phyloP scores from a whole-genome alignment of 306 rosid genomes.

The Mimosa bimucronata region DNA sequence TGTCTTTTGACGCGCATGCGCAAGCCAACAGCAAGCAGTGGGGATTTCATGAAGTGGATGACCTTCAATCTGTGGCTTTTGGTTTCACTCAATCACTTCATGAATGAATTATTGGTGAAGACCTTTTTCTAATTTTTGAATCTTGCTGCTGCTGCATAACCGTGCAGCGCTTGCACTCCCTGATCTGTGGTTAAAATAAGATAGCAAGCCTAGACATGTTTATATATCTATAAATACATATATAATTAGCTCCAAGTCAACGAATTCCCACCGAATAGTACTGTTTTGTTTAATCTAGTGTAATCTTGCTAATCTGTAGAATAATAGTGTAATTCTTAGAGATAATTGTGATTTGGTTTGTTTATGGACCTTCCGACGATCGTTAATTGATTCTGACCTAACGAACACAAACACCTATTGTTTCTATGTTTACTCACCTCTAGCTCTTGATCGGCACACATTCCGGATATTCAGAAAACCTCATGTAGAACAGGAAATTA shows the following conservation, averaged over 20 bases:
- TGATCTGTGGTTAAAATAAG: conserved; percentile 48
- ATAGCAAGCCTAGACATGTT: conserved; percentile 65
- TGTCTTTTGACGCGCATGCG: conserved; percentile 61
- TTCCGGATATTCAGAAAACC: background rate
- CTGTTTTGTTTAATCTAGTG: conserved; percentile 46
- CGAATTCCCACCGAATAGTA: conserved; percentile 37
- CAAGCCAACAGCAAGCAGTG: conserved; percentile 55
- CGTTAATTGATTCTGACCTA: conserved; percentile 48
- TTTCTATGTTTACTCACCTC: background rate
- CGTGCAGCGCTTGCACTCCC: conserved; percentile 51
- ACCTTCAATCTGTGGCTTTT: conserved; percentile 75
- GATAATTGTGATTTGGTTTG: conserved; percentile 24
- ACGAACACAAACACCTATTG: conserved; percentile 15
- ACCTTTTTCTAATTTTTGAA: conserved; percentile 43
- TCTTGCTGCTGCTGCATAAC: conserved; percentile 35
- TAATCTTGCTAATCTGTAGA: conserved; percentile 41
- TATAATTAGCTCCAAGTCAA: conserved; percentile 38
- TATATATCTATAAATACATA: conserved; percentile 7
- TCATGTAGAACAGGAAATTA: background rate
- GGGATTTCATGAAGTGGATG: conserved; percentile 61
- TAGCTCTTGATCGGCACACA: too few species aligned
- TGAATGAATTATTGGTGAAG: conserved; percentile 46
- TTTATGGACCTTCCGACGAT: conserved; percentile 37
- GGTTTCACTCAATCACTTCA: conserved; percentile 51
- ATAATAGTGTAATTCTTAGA: conserved; percentile 43